Evolutionary conservation across 768 basidiomycete species (phyloP), one percentile per base, ranked within the genome.

Genomic region (Russula ochroleuca): DNA sequence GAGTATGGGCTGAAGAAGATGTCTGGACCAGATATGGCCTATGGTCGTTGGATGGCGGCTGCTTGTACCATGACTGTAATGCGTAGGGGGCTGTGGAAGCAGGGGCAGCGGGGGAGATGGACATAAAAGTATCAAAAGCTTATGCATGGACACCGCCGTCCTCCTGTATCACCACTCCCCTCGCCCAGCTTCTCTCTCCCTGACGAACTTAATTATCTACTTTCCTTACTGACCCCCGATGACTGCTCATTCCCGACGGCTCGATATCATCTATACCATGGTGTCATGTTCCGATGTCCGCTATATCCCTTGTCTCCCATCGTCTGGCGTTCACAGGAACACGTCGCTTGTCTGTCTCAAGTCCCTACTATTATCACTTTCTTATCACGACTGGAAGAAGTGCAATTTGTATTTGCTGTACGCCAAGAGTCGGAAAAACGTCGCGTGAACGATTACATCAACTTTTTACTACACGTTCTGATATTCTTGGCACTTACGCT

Each of bases 131-230:
- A 65, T 65, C 48, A 43, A 61, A 65, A 54, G 59, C 64, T 59
- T 55, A 60, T 61, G 59, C 64, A 65, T 65, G 64, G 64, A 60
- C 53, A 51, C 19, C 59, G 28, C 59, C 59, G 48, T 65, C 54
- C 45, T 56, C 40, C 54, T 65, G 59, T 65, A 65, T 61, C 54
- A 65, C n/a, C 54, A 61, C 35, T 54, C n/a, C 54, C 41, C 59
- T 43, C 23, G 54, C 59, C 48, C 38, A 1, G n/a, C n/a, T 21
- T 47, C n/a, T 55, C 10, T 50, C 52, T 59, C 63, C 59, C 58
- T 49, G 48, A 64, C 59, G 54, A 60, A 61, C 64, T 65, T 59
- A 64, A 64, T 64, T 65, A 65, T 65, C 38, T 65, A 65, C 64
- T 65, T 57, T 60, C 59, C 59, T 65, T 65, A 65, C 64, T 65